Evolutionary conservation across 1,139 yeast species (phyloP).

Genomic region (Blastobotrys serpentis): DNA sequence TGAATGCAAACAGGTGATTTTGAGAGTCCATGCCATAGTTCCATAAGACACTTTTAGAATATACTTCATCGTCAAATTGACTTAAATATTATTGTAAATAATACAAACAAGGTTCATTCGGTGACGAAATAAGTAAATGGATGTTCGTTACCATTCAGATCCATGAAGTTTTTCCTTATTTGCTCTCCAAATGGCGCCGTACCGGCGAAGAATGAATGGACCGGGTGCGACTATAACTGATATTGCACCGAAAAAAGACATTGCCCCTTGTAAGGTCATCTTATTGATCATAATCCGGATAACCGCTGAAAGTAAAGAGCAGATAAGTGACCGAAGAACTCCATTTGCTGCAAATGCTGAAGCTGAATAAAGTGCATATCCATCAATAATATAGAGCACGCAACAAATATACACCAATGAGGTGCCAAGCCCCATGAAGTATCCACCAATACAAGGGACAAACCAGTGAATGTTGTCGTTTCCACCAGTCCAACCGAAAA

Average conservation of each 20-base stretch:
- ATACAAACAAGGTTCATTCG: too few species aligned
- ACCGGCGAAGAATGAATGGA: slow-evolving; percentile 18
- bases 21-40: too few species aligned
- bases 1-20: too few species aligned
- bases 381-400: slow-evolving; percentile 43
- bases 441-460: neutral
- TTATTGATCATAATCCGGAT: slow-evolving; percentile 15
- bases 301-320: slow-evolving; percentile 15
- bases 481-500: slow-evolving; percentile 57
- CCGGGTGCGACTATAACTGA: slow-evolving; percentile 18
- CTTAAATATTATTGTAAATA: too few species aligned
- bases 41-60: too few species aligned
- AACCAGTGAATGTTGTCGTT: slow-evolving; percentile 61
- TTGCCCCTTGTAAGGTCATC: slow-evolving; percentile 18
- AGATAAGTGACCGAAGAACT: slow-evolving; percentile 43
- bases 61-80: too few species aligned
- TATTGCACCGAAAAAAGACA: slow-evolving; percentile 19
- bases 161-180: neutral
- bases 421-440: slow-evolving; percentile 63
- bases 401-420: slow-evolving; percentile 66
- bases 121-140: too few species aligned
- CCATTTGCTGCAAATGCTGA: slow-evolving; percentile 58
- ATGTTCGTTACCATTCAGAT: neutral
- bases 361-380: slow-evolving; percentile 46
- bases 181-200: slow-evolving; percentile 17